Evolutionary conservation across 2,329 filamentous ascomycete genomes (phyloP).

Genomic region (Ceratocystis alfenasii): DNA sequence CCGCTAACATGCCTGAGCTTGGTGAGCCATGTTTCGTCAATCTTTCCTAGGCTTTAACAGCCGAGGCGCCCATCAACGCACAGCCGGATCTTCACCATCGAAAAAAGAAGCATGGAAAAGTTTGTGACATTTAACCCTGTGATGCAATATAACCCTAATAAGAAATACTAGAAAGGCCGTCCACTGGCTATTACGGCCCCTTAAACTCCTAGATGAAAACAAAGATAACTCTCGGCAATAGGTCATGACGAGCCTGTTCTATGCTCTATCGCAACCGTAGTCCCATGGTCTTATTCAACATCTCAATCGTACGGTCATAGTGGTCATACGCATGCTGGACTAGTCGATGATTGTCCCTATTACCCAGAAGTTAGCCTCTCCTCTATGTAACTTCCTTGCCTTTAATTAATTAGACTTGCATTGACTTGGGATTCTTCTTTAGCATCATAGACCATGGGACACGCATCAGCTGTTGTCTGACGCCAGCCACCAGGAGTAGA

Average conservation of each 20-base stretch:
- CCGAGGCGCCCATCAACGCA: no score
- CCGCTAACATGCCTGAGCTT: no score
- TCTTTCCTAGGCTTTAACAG: no score
- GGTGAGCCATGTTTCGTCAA: no score
- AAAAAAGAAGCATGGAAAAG: no score
- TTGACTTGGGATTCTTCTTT: constrained; percentile 22
- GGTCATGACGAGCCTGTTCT: background rate
- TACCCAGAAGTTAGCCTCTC: constrained; percentile 15
- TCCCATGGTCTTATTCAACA: constrained; percentile 64
- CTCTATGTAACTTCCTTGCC: constrained; percentile 13
- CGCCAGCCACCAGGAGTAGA: constrained; percentile 42
- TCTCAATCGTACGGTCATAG: constrained; percentile 57
- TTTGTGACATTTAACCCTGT: background rate
- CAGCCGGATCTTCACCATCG: no score
- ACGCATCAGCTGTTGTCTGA: constrained; percentile 28
- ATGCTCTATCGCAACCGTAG: constrained; percentile 36
- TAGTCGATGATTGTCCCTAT: constrained; percentile 16
- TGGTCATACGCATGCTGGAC: constrained; percentile 38
- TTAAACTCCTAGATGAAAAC: background rate
- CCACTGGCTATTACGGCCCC: background rate
- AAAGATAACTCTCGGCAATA: background rate
- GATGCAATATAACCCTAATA: background rate
- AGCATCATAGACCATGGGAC: constrained; percentile 22
- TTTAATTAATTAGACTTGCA: background rate
- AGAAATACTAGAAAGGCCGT: no score